These are phyloP conservation scores for Cucumis sativus DNA, from an alignment of 306 rosid species.

Conservation along the genomic window Cucumber_9930_V3 NC_026657.2:7714001-7714500, in stretches of 20 bases:
- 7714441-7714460: neutral
- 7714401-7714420: neutral
- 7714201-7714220: neutral
- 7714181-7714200: neutral
- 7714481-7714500: neutral
- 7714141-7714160: conserved; percentile 9
- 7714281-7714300: neutral
- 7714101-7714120: conserved; percentile 3
- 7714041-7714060: neutral
- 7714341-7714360: neutral
- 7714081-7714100: conserved; percentile 15
- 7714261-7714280: neutral
- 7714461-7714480: neutral
- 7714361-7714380: neutral
- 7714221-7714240: conserved; percentile 4
- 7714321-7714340: neutral
- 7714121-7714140: neutral
- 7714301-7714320: neutral
- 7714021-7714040: neutral
- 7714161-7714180: conserved; percentile 2
- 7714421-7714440: neutral
- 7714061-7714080: conserved; percentile 11
- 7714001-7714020: too few species aligned
- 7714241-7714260: neutral
- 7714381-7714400: neutral